A percentile compares a stretch with the other conserved stretches of the same genome.
Conservation (phyloP, 148 eudicot genomes). For the Camellia japonica region DNA sequence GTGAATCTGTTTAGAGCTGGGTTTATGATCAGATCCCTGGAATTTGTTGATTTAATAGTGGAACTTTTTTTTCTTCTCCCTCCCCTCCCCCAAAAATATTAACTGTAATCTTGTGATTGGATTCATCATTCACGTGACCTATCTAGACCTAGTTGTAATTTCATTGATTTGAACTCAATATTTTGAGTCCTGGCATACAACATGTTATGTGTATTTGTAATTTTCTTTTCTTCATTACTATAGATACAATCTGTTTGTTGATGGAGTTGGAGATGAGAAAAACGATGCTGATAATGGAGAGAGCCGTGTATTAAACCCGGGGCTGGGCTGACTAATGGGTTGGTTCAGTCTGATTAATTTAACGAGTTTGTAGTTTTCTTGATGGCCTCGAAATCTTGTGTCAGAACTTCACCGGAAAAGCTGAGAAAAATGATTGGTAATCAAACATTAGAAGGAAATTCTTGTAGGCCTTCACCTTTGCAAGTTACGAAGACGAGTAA, state of each 20-base stretch:
- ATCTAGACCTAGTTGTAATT: neutral
- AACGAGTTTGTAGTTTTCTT: constrained; percentile 7
- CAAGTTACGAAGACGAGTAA: constrained; percentile 30
- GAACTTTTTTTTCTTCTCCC: neutral
- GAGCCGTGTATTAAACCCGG: constrained; percentile 14
- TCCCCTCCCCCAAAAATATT: neutral
- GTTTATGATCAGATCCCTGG: neutral
- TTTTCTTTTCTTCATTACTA: constrained; percentile 12
- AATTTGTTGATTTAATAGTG: constrained; percentile 1
- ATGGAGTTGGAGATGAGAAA: constrained; percentile 26
- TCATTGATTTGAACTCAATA: neutral
- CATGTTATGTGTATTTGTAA: neutral
- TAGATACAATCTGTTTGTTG: constrained; percentile 20
- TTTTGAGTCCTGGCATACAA: neutral
- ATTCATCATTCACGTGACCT: neutral
- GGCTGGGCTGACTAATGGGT: constrained; percentile 22
- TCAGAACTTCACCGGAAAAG: constrained; percentile 39
- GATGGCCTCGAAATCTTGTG: constrained; percentile 52
- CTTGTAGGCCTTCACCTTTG: constrained; percentile 26
- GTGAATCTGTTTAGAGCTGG: constrained; percentile 10
- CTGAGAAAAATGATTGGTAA: constrained; percentile 25
- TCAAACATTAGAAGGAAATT: constrained; percentile 32
- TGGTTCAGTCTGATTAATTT: constrained; percentile 17
- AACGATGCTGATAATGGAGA: constrained; percentile 20
- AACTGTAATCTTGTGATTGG: neutral